Conservation (phyloP, 306 rosid genomes). For the Elaeagnus macrophylla region DNA sequence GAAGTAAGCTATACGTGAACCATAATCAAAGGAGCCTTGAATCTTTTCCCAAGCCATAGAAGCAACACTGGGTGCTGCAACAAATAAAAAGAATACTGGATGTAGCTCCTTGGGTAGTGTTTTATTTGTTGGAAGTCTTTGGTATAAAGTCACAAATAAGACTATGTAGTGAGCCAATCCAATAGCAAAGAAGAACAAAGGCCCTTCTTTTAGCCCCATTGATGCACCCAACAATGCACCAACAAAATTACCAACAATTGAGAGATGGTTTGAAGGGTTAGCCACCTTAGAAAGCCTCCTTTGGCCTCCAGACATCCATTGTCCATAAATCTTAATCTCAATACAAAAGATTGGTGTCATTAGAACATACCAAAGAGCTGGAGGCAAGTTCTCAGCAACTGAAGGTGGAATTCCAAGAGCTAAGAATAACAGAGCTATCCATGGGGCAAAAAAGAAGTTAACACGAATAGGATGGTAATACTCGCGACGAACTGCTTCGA, state of each 20-base stretch:
- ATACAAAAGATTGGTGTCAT: slow-evolving; percentile 69
- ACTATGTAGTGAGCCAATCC: slow-evolving; percentile 80
- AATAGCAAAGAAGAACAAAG: slow-evolving; percentile 74
- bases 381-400: slow-evolving; percentile 32
- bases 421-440: slow-evolving; percentile 78
- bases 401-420: slow-evolving; percentile 71
- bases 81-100: slow-evolving; percentile 85
- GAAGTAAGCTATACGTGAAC: slow-evolving; percentile 66
- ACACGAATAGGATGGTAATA: slow-evolving; percentile 81
- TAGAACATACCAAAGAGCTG: slow-evolving; percentile 62
- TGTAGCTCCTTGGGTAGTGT: slow-evolving; percentile 88
- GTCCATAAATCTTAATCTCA: slow-evolving; percentile 89
- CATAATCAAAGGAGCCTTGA: slow-evolving; percentile 70
- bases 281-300: slow-evolving; percentile 83
- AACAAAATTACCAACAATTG: too few species aligned
- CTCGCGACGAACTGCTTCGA: slow-evolving; percentile 89
- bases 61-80: slow-evolving; percentile 93
- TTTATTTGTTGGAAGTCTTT: slow-evolving; percentile 79
- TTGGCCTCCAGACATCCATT: slow-evolving; percentile 96
- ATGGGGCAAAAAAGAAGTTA: slow-evolving; percentile 87
- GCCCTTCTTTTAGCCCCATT: slow-evolving; percentile 88
- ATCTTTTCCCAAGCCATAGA: slow-evolving; percentile 87
- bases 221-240: slow-evolving; percentile 77
- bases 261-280: slow-evolving; percentile 74
- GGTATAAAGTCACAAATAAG: slow-evolving; percentile 80